Percentiles rank a stretch among this genome's conserved stretches.
These are phyloP conservation scores for Gilbertella persicaria DNA, from an alignment of 371 early-diverging fungal species.

Conservation along the genomic window DNA sequence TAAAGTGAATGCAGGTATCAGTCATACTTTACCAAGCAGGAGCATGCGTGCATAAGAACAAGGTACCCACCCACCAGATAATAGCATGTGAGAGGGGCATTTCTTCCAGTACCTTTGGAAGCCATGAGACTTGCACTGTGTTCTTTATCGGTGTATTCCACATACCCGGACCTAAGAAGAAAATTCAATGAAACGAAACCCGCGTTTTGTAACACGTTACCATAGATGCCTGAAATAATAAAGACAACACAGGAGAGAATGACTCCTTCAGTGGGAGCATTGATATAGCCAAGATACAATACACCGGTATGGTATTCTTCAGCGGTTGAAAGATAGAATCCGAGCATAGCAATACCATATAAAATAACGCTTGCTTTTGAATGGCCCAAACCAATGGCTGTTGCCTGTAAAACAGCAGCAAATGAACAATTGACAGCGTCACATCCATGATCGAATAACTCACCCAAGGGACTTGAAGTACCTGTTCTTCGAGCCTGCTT, in stretches of 20 bases:
- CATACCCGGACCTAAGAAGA: constrained; percentile 31
- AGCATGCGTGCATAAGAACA: constrained; percentile 69
- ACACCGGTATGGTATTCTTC: constrained; percentile 96
- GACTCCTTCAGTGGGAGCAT: constrained; percentile 97
- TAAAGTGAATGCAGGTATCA: too few relatives aligned
- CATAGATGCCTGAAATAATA: constrained; percentile 69
- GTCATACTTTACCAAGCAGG: constrained; percentile 69
- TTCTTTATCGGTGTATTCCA: constrained; percentile 31
- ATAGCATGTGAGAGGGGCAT: constrained; percentile 55
- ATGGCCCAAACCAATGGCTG: constrained; percentile 81
- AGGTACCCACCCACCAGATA: constrained; percentile 56
- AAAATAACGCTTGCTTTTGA: constrained; percentile 68
- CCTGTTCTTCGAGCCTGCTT: constrained; percentile 96
- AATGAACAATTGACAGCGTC: constrained; percentile 93
- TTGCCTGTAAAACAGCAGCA: constrained; percentile 83
- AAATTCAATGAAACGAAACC: neutral
- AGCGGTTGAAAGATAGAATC: constrained; percentile 93
- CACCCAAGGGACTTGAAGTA: constrained; percentile 91
- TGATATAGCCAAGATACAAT: constrained; percentile 90
- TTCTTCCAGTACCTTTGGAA: constrained; percentile 31
- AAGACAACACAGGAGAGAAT: constrained; percentile 71
- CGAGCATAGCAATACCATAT: constrained; percentile 67
- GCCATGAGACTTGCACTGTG: constrained; percentile 13
- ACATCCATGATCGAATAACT: constrained; percentile 94
- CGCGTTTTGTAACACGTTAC: constrained; percentile 25